Base-by-base conservation (phyloP, 225 moss, liverwort and hornwort genomes). In the Pseudoscleropodium purum region DNA sequence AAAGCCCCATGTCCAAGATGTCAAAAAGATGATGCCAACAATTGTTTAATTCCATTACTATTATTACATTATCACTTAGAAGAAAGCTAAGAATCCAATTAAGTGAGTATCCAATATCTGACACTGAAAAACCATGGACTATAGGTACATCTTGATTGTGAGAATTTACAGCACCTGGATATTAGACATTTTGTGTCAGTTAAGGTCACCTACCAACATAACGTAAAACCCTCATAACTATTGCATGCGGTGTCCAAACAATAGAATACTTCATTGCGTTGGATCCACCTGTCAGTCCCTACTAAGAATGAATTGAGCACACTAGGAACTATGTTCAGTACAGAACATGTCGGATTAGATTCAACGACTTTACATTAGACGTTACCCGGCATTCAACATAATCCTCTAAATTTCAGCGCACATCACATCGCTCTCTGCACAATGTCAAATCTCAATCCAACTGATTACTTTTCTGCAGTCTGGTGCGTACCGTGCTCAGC, bases 401-500 rank as follows among this genome's bases (percentile, higher is more conserved):
- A 60, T 68, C 36, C 25, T 87, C 68, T 51, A 81, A 39, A 63
- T 49, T 37, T 69, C 24, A 63, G 27, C 45, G 13, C 39, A 43
- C 57, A 67, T 84, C 51, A 84, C 72, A 87, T 83, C 69, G 14
- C 18, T 56, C 54, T 31, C 26, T 34, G 25, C 16, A 56, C 54
- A 79, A 79, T 41, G 78, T 79, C 54, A 39, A 79, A 87, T 41
- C 36, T 81, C 69, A n/a, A 79, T 61, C 63, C 62, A 43, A 31
- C 24, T 61, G 11, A 61, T 30, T 33, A 75, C 54, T 57, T 61
- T 13, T 34, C 36, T 78, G 37, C 52, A 78, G 47, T 67, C 13
- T 66, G 43, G 61, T 68, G 39, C 79, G 10, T 89, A 94, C 96
- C 89, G 96, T 96, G 75, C 89, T 94, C 87, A 97, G 88, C 95